Conservation (phyloP, 2,329 filamentous ascomycete genomes). For the Daldinia sp. region DNA sequence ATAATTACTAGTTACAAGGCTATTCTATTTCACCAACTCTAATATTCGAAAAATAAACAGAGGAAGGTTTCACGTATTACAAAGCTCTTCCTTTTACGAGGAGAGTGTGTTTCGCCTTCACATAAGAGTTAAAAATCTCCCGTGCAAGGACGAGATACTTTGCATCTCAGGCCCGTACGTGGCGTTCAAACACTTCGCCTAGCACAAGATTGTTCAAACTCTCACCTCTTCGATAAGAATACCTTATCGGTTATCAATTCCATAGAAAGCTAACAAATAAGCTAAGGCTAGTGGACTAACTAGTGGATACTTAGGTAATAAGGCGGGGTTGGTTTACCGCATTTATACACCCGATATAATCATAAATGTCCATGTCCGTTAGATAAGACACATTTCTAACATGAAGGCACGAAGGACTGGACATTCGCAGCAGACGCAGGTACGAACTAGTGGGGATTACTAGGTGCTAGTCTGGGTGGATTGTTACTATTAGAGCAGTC, state of each 20-base stretch:
- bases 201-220: slow-evolving; percentile 6
- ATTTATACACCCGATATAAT: slow-evolving; percentile 20
- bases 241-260: slow-evolving; percentile 33
- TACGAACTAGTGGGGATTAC: slow-evolving; percentile 38
- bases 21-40: neutral
- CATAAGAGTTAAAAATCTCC: neutral
- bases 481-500: slow-evolving; percentile 28
- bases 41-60: neutral
- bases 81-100: neutral
- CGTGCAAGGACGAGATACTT: neutral
- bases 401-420: neutral
- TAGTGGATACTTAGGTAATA: slow-evolving; percentile 1
- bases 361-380: slow-evolving; percentile 13
- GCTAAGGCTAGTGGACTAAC: neutral
- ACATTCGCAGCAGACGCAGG: slow-evolving; percentile 33
- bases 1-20: neutral
- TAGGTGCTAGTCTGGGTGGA: slow-evolving; percentile 36
- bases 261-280: neutral
- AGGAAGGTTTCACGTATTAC: neutral
- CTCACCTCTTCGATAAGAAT: slow-evolving; percentile 24
- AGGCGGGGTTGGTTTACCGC: slow-evolving; percentile 28
- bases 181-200: neutral
- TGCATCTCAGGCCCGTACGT: neutral
- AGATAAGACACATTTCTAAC: slow-evolving; percentile 3
- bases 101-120: neutral